These are phyloP conservation scores for Stylonectria norvegica DNA, from an alignment of 2,329 filamentous ascomycete genomes.

Conservation along the genomic window DNA sequence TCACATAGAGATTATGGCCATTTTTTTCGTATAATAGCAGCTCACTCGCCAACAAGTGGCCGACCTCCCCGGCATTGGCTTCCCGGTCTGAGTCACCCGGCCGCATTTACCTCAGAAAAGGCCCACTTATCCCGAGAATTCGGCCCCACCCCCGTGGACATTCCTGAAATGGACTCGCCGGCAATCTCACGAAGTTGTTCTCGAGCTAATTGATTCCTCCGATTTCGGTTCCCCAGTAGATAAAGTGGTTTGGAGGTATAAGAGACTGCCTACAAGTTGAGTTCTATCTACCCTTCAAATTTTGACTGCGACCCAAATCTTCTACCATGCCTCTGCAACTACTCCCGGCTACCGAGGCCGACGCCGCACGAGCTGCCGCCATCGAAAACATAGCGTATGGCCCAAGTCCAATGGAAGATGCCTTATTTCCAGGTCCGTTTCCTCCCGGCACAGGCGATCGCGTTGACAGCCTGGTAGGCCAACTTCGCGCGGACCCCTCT, in stretches of 20 bases:
- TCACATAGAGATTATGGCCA: no score
- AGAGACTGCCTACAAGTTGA: no score
- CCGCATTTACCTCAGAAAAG: not conserved
- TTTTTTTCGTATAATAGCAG: no score
- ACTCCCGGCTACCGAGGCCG: conserved; percentile 32
- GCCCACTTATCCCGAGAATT: not conserved
- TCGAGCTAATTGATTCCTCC: no score
- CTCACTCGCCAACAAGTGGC: no score
- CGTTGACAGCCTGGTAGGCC: conserved; percentile 17
- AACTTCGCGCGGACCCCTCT: conserved; percentile 23
- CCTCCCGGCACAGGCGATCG: conserved; percentile 18
- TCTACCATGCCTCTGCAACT: conserved; percentile 38
- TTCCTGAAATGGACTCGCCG: conserved; percentile 24
- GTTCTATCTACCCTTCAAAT: not conserved
- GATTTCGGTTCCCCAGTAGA: no score
- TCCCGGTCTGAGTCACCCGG: not conserved
- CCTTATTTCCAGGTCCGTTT: conserved; percentile 32
- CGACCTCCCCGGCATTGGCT: no score
- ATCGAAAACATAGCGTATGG: conserved; percentile 39
- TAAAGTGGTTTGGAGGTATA: no score
- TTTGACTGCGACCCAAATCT: not conserved
- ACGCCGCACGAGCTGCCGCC: conserved; percentile 33
- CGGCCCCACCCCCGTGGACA: conserved; percentile 6
- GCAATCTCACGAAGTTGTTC: no score
- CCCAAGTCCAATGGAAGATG: conserved; percentile 26